phyloP scores from a whole-genome alignment of 306 rosid species.

The Carpinus viminea region DNA sequence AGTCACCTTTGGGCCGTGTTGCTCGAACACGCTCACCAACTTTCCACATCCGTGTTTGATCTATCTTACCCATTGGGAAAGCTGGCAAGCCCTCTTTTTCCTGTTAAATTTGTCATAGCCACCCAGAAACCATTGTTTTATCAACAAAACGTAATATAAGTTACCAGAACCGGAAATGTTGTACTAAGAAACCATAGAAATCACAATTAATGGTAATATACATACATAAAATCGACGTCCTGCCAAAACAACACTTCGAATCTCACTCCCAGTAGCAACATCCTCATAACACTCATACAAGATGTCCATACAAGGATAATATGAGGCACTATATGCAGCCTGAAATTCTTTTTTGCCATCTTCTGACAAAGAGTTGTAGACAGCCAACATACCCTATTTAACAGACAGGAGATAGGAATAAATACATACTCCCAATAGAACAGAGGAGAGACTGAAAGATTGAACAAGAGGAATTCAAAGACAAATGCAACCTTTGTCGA shows the following conservation, averaged over 20 bases:
- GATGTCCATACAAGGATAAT: slow-evolving; percentile 92
- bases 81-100: slow-evolving; percentile 95
- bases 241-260: slow-evolving; percentile 92
- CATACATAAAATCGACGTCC: slow-evolving; percentile 94
- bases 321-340: slow-evolving; percentile 91
- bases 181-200: neutral
- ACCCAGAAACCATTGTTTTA: too few relatives aligned
- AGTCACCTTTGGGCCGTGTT: slow-evolving; percentile 74
- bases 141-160: too few relatives aligned
- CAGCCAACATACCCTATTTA: slow-evolving; percentile 80
- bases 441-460: too few relatives aligned
- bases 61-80: slow-evolving; percentile 98
- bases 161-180: too few relatives aligned
- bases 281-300: slow-evolving; percentile 95
- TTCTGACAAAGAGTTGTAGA: slow-evolving; percentile 70
- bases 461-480: neutral
- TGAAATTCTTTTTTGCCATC: slow-evolving; percentile 81
- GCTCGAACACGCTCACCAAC: slow-evolving; percentile 87
- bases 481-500: slow-evolving; percentile 68
- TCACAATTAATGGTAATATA: neutral
- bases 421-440: neutral
- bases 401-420: neutral
- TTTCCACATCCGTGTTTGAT: slow-evolving; percentile 98
- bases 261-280: slow-evolving; percentile 85
- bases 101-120: slow-evolving; percentile 38